phyloP scores from a whole-genome alignment of 129 eudicot species.

The Saussurea involucrata region DNA sequence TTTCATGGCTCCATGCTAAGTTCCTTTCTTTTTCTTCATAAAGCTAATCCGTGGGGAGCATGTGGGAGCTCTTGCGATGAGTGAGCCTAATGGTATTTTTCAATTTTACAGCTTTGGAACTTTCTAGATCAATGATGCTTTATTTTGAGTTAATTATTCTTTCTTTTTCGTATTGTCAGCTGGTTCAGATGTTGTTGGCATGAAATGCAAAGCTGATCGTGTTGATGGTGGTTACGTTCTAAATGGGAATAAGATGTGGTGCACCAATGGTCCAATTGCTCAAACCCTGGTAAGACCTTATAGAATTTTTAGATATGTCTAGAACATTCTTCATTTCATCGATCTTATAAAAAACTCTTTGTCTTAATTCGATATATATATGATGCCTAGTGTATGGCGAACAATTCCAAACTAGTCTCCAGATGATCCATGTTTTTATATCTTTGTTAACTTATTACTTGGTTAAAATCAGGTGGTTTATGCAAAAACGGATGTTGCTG shows the following conservation, averaged over 20 bases:
- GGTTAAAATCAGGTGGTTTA: conserved; percentile 62
- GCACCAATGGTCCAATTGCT: conserved; percentile 96
- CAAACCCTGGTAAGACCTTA: conserved; percentile 72
- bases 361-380: not conserved
- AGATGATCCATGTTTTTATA: not conserved
- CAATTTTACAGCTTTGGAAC: not conserved
- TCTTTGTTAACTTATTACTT: not conserved
- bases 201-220: conserved; percentile 96
- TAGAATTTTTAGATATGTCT: not conserved
- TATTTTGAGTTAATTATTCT: not conserved
- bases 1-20: conserved; percentile 1
- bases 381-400: not conserved
- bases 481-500: conserved; percentile 79
- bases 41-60: conserved; percentile 95
- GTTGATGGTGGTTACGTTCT: conserved; percentile 88
- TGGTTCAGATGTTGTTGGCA: conserved; percentile 98
- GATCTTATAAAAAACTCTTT: not conserved
- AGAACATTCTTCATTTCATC: no score
- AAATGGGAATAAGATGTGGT: conserved; percentile 99
- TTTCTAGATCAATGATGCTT: not conserved
- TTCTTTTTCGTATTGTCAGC: conserved; percentile 42
- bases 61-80: conserved; percentile 99
- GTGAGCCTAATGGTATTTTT: conserved; percentile 90
- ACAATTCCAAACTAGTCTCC: not conserved
- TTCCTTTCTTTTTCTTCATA: conserved; percentile 19